phyloP scores from a whole-genome alignment of 768 basidiomycete genomes.

The Cytidiella melzeri region DNA sequence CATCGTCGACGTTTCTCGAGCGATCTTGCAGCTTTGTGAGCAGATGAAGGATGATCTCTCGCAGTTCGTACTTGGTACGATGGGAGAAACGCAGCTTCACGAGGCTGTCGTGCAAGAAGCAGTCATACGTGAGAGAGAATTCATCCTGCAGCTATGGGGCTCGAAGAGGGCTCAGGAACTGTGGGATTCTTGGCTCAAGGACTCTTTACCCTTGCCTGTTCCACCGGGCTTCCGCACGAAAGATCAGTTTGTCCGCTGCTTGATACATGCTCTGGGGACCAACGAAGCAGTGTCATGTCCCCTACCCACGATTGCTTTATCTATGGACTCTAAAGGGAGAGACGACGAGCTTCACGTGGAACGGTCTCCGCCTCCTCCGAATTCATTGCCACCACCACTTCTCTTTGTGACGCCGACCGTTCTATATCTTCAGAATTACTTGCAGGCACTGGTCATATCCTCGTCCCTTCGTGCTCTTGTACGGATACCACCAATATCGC shows the following conservation, averaged over 20 bases:
- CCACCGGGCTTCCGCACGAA: neutral
- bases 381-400: conserved; percentile 59
- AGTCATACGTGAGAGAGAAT: conserved; percentile 44
- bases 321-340: neutral
- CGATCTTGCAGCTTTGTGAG: conserved; percentile 46
- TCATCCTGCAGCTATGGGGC: conserved; percentile 48
- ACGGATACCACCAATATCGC: conserved; percentile 28
- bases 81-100: conserved; percentile 57
- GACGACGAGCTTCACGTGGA: neutral
- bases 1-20: conserved; percentile 41
- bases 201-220: conserved; percentile 2
- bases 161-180: conserved; percentile 25
- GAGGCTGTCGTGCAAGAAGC: conserved; percentile 48
- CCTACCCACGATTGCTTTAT: conserved; percentile 15
- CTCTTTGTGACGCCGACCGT: conserved; percentile 52
- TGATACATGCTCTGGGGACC: conserved; percentile 20
- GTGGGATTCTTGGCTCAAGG: conserved; percentile 20
- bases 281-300: conserved; percentile 20
- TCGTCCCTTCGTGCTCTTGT: conserved; percentile 55
- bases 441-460: conserved; percentile 64
- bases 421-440: conserved; percentile 56
- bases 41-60: conserved; percentile 68
- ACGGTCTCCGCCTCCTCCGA: conserved; percentile 17
- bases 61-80: conserved; percentile 54
- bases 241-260: conserved; percentile 16